A percentile compares a stretch with the other conserved stretches of the same genome.
Conservation (phyloP, 495 filamentous ascomycete genomes). For the Penicillium maclennaniae region DNA sequence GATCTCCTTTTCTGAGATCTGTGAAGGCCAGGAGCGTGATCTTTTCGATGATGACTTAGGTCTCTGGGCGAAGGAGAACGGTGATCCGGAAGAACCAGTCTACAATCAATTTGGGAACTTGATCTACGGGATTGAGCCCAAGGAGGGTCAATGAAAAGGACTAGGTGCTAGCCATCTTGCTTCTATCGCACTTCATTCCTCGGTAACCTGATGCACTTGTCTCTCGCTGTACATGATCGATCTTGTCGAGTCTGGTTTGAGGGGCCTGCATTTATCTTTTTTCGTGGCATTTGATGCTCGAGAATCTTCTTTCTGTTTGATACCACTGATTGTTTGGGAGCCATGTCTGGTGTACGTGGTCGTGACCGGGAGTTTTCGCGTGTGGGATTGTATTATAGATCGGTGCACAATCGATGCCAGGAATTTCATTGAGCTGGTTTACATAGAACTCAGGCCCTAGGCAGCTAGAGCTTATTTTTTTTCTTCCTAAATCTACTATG, state of each 20-base stretch:
- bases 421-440: not conserved
- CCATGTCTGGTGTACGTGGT: not conserved
- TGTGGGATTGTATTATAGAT: constrained; percentile 2
- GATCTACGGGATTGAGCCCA: constrained; percentile 36
- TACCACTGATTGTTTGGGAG: constrained; percentile 1
- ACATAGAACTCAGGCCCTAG: not conserved
- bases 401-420: not conserved
- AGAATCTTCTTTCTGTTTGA: not conserved
- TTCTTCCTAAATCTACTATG: not conserved
- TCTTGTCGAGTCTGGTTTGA: not conserved
- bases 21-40: constrained; percentile 45
- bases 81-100: constrained; percentile 56
- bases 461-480: not conserved
- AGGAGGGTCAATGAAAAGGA: not conserved
- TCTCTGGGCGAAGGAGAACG: constrained; percentile 56
- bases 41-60: constrained; percentile 47
- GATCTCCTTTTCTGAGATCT: constrained; percentile 53
- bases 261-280: not conserved
- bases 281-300: not conserved
- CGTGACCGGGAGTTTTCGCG: not conserved
- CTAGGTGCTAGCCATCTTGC: not conserved
- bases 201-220: not conserved
- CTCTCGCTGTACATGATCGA: not conserved
- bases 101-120: constrained; percentile 43
- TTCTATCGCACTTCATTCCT: not conserved